Evolutionary conservation across 2,329 filamentous ascomycete species (phyloP).

Genomic region (Colletotrichum sp.): DNA sequence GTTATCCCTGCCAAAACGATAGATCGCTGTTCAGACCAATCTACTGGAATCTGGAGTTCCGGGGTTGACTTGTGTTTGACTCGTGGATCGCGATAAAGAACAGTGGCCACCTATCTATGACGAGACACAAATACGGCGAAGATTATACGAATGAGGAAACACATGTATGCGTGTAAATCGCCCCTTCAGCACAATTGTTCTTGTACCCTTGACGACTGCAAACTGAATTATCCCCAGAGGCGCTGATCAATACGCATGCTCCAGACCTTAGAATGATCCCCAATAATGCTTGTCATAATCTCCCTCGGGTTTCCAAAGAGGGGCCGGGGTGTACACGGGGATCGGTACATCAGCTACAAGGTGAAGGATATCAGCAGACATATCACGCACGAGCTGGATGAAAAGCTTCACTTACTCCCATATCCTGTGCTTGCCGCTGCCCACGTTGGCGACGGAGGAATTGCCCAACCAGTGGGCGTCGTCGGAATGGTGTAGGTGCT

Average conservation of each 20-base stretch:
- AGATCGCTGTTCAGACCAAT: neutral
- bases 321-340: neutral
- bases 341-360: neutral
- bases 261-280: neutral
- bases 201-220: neutral
- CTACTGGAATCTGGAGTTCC: neutral
- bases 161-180: neutral
- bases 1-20: neutral
- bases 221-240: neutral
- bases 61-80: neutral
- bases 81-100: neutral
- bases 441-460: neutral
- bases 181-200: neutral
- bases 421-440: neutral
- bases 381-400: neutral
- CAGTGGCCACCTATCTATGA: neutral
- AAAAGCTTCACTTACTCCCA: neutral
- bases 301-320: neutral
- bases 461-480: neutral
- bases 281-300: neutral
- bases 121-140: neutral
- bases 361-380: neutral
- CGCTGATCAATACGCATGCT: neutral
- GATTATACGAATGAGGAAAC: neutral
- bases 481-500: neutral